Conservation (phyloP, 108 stramenopile genomes). For the Skeletonema grethae region DNA sequence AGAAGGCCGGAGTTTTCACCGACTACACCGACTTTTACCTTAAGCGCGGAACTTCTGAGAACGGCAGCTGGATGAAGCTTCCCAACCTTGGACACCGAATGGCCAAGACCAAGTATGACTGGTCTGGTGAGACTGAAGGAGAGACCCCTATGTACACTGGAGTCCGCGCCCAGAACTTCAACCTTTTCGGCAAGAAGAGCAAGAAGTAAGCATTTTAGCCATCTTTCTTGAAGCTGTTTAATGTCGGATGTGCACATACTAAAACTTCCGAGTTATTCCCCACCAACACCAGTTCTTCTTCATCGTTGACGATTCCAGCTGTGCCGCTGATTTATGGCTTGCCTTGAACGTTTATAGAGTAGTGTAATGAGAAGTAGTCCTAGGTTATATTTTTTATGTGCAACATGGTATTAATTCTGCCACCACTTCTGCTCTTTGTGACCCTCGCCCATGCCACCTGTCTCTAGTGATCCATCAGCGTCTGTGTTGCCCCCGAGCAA, state of each 20-base stretch:
- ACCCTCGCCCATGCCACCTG: not conserved
- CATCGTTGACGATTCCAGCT: not conserved
- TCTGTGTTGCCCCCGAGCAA: constrained; percentile 4
- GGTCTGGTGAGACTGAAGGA: constrained; percentile 51
- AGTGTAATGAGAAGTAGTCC: not conserved
- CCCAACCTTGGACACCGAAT: constrained; percentile 76
- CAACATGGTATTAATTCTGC: not conserved
- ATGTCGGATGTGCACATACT: not conserved
- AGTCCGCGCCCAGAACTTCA: constrained; percentile 7
- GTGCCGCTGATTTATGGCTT: not conserved
- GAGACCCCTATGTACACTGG: constrained; percentile 33
- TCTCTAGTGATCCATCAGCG: not conserved
- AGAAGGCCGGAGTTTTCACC: constrained; percentile 82
- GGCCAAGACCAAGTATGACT: constrained; percentile 87
- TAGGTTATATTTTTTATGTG: not conserved
- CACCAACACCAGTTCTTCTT: not conserved
- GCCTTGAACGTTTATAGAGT: not conserved
- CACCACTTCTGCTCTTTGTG: constrained; percentile 15
- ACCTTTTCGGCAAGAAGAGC: not conserved
- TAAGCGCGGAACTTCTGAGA: constrained; percentile 73
- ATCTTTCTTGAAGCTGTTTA: not conserved
- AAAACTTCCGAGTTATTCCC: not conserved
- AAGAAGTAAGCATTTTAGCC: constrained; percentile 17
- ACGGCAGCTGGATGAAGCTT: constrained; percentile 62
- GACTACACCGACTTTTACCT: constrained; percentile 83